phyloP scores from a whole-genome alignment of 1,284 basidiomycete genomes.

The Tremellales sp. region DNA sequence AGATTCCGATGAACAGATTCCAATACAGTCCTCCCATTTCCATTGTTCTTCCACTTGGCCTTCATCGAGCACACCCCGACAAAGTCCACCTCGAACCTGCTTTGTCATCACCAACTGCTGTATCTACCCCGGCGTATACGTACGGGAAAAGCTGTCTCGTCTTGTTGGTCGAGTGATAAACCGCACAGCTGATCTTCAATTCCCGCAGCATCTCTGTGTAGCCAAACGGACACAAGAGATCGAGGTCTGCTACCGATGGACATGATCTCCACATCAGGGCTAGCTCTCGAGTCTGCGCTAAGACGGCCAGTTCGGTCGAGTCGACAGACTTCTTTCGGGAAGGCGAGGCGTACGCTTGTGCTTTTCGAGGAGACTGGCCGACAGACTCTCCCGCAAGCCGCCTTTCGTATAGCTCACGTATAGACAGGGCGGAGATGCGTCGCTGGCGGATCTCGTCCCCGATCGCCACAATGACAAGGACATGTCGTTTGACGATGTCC shows the following conservation, averaged over 20 bases:
- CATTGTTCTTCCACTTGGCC: constrained; percentile 13
- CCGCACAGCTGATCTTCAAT: constrained; percentile 23
- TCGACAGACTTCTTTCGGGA: constrained; percentile 7
- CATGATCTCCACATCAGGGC: constrained; percentile 23
- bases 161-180: constrained; percentile 1
- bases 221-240: constrained; percentile 9
- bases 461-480: constrained; percentile 8
- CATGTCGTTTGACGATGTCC: constrained; percentile 8
- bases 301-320: constrained; percentile 3
- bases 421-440: neutral
- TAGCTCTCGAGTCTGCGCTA: constrained; percentile 22
- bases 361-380: neutral
- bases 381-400: neutral
- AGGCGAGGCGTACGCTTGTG: neutral
- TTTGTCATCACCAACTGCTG: neutral
- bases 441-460: constrained; percentile 8
- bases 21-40: constrained; percentile 5
- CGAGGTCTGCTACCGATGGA: constrained; percentile 7
- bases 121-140: constrained; percentile 5
- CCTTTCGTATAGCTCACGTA: neutral
- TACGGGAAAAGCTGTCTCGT: constrained; percentile 17
- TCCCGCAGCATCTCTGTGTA: constrained; percentile 5
- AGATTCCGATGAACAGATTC: neutral
- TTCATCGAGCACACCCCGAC: constrained; percentile 25
- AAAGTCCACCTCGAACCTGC: constrained; percentile 39